Conservation (phyloP, 129 eudicot genomes). For the Cynara cardunculus region DNA sequence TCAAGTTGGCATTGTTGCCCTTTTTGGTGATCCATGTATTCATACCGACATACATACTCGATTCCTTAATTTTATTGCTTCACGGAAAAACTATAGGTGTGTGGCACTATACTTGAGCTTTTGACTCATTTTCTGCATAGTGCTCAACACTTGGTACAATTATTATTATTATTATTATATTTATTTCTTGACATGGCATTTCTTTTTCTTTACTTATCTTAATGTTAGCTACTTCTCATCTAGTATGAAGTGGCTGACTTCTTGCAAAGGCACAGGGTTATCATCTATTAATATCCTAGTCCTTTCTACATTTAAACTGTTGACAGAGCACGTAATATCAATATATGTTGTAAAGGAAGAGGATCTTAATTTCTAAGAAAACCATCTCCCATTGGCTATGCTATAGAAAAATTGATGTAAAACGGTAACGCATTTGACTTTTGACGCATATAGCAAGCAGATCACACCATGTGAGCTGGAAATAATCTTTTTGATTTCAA, state of each 20-base stretch:
- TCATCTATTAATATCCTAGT: background rate
- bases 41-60: background rate
- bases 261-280: background rate
- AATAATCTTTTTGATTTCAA: background rate
- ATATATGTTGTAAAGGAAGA: background rate
- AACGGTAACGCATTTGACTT: background rate
- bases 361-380: background rate
- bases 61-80: background rate
- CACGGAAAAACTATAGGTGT: background rate
- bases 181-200: background rate
- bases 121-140: background rate
- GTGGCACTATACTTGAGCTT: background rate
- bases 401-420: background rate
- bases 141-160: background rate
- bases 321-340: background rate
- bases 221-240: background rate
- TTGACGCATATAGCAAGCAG: background rate
- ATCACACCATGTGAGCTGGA: background rate
- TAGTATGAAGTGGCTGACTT: background rate
- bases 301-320: background rate
- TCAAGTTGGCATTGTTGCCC: background rate
- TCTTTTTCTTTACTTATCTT: background rate
- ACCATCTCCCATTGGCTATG: background rate
- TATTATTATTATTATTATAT: background rate
- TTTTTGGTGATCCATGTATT: constrained; percentile 2